Conservation (phyloP, 2,329 filamentous ascomycete species). For the Aspergillus sp. region DNA sequence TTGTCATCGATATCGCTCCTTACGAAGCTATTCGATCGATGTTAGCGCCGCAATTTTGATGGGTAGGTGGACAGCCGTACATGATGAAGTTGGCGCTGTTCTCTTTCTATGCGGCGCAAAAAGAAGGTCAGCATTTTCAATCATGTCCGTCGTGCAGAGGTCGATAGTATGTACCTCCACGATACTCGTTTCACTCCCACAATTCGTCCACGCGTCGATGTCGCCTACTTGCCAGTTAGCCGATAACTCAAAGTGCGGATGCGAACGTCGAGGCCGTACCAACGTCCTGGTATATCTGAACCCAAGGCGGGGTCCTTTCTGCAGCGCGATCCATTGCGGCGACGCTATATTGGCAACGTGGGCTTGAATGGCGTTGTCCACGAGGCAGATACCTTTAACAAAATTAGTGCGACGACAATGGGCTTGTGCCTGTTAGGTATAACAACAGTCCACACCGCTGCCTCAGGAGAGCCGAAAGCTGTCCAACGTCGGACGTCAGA, state of each 20-base stretch:
- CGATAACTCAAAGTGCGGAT: neutral
- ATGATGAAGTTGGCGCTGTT: neutral
- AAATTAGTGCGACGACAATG: neutral
- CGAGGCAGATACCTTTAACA: neutral
- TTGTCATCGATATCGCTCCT: neutral
- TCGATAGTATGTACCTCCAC: neutral
- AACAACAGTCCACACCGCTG: no score
- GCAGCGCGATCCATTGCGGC: neutral
- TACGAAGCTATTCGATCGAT: neutral
- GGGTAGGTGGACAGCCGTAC: neutral
- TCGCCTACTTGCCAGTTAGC: neutral
- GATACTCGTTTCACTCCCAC: neutral
- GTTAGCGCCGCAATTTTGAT: neutral
- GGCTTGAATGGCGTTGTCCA: neutral
- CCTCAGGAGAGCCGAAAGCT: neutral
- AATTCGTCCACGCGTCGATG: neutral
- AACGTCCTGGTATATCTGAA: neutral
- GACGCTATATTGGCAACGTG: neutral
- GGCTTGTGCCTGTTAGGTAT: no score
- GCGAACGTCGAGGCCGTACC: neutral
- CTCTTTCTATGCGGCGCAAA: neutral
- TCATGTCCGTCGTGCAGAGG: no score
- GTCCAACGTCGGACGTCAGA: neutral
- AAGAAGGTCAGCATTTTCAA: neutral
- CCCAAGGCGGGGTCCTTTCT: neutral